Base-by-base conservation (phyloP, 768 basidiomycete species). In the Podaxis rugospora region DNA sequence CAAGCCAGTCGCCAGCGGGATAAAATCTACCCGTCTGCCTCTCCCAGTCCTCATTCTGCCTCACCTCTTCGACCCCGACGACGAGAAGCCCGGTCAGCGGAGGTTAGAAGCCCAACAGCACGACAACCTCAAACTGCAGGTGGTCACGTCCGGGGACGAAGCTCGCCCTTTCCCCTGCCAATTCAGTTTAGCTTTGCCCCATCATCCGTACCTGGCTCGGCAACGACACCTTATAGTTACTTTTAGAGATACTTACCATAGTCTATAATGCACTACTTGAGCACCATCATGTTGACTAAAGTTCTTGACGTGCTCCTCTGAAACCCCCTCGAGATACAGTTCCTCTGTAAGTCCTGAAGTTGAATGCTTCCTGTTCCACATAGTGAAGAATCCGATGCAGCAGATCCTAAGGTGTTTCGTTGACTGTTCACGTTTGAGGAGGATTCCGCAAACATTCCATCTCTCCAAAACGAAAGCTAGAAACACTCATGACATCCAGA, bases 161-260 rank as follows among this genome's bases (percentile, higher is more conserved):
- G 42, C 9, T 53, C 51, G 14, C 51, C 59, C n/a, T 53, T 60
- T 13, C 59, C 59, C 2, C 23, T 53, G 25, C 59, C 59, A 23
- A 60, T 60, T 23, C 51, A 13, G 11, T 60, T 46, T 5, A 44
- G 18, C 18, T 60, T 60, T 25, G 59, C 59, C 18, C 59, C 59
- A 2, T 9, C 51, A n/a, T 60, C 59, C 14, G 13, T 60, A 53
- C 59, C 51, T 11, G 59, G 59, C 11, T 60, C 59, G n/a, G 25
- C 28, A 16, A 21, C 5, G 27, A 60, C 59, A 11, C 39, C 59
- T 1, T 60, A 60, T n/a, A 46, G 51, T 7, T 60, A 60, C 40
- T 53, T 60, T 23, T 60, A 50, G 32, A 47, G 40, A 21, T 32
- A 23, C 42, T 44, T 44, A n/a, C 2, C 18, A 32, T 9, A 2